These are phyloP conservation scores for Sesbania bispinosa DNA, from an alignment of 306 rosid genomes.

Conservation along the genomic window DNA sequence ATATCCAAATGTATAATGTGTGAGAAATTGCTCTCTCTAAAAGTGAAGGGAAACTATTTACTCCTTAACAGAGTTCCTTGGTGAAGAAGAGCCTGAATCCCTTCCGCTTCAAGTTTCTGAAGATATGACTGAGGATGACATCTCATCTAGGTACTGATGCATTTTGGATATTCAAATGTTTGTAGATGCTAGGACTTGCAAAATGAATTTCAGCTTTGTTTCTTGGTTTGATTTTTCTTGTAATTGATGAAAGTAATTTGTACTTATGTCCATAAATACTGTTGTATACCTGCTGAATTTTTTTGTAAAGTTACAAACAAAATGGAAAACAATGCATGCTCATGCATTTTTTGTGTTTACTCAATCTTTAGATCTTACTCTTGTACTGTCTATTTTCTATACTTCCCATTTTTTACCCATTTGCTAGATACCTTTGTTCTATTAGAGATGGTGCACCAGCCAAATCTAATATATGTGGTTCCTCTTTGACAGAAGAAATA, in stretches of 20 bases:
- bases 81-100: slow-evolving; percentile 73
- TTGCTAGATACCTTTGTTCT: neutral
- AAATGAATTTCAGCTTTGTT: slow-evolving; percentile 12
- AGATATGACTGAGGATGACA: slow-evolving; percentile 75
- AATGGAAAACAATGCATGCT: neutral
- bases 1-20: neutral
- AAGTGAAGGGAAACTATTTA: slow-evolving; percentile 20
- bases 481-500: slow-evolving; percentile 8
- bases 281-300: neutral
- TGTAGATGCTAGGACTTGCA: neutral
- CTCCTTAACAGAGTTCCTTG: slow-evolving; percentile 56
- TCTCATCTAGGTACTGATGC: slow-evolving; percentile 68
- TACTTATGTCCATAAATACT: neutral
- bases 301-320: neutral
- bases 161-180: slow-evolving; percentile 20
- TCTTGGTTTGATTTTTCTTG: neutral
- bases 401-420: neutral
- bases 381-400: neutral
- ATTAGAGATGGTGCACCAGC: neutral
- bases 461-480: neutral
- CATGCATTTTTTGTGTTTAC: neutral
- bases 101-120: slow-evolving; percentile 73
- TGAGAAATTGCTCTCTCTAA: neutral
- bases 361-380: neutral
- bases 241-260: neutral